Conservation (phyloP, 352 stramenopile species). For the Phytophthora citricola region DNA sequence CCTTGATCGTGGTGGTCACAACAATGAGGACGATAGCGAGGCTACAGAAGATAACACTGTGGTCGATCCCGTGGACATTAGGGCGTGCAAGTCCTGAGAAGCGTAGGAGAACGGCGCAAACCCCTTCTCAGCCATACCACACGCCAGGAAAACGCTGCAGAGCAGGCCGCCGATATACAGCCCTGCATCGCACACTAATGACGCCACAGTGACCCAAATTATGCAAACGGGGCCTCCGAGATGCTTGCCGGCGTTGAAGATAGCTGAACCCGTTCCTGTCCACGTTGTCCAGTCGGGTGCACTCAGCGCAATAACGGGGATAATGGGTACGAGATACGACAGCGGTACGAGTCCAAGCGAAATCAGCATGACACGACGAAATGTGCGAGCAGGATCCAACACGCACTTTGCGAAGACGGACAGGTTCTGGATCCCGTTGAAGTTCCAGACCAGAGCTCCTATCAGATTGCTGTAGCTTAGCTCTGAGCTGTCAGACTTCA, state of each 20-base stretch:
- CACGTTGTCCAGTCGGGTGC: constrained; percentile 56
- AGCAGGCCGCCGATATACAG: constrained; percentile 57
- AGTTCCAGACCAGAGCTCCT: constrained; percentile 57
- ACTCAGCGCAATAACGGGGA: constrained; percentile 40
- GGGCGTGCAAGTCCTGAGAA: constrained; percentile 39
- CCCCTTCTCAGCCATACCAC: constrained; percentile 57
- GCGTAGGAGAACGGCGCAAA: constrained; percentile 56
- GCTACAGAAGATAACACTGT: constrained; percentile 61
- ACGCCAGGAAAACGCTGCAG: constrained; percentile 59
- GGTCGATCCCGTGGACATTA: constrained; percentile 37
- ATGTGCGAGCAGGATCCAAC: constrained; percentile 39
- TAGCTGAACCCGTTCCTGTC: constrained; percentile 35
- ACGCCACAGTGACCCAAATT: constrained; percentile 40
- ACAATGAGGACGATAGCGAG: constrained; percentile 67
- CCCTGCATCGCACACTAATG: constrained; percentile 44
- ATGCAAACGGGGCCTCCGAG: constrained; percentile 45
- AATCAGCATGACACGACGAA: constrained; percentile 51
- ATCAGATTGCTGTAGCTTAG: constrained; percentile 37
- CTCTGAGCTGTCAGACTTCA: constrained; percentile 24
- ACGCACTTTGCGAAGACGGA: constrained; percentile 60
- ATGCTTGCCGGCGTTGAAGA: constrained; percentile 42
- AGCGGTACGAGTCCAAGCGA: constrained; percentile 47
- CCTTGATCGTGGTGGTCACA: constrained; percentile 54
- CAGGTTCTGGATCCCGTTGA: constrained; percentile 64
- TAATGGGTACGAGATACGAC: constrained; percentile 53